A percentile compares a stretch with the other conserved stretches of the same genome.
These are phyloP conservation scores for Leishmania martiniquensis DNA, from an alignment of 208 protist species.

Conservation along the genomic window DNA sequence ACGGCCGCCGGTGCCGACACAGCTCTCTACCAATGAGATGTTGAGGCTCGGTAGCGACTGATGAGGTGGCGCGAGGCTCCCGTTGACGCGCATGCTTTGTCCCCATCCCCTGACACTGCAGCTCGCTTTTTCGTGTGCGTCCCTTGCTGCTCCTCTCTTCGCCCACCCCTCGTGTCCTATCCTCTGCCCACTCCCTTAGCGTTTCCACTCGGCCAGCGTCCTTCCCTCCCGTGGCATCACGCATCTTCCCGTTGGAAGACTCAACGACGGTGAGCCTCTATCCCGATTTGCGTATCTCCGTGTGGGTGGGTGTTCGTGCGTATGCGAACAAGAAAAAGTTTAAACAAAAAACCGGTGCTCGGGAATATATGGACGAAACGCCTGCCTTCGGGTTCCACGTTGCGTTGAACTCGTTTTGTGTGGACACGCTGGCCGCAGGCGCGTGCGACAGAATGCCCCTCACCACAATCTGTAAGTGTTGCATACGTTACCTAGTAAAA, in stretches of 20 bases:
- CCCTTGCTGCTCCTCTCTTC: not conserved
- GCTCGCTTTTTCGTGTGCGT: not conserved
- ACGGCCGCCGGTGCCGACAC: conserved; percentile 30
- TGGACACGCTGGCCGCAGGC: not conserved
- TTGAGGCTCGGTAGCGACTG: conserved; percentile 25
- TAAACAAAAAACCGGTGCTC: not conserved
- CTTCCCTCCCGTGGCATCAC: not conserved
- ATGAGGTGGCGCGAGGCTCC: not conserved
- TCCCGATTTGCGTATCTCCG: not conserved
- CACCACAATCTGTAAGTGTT: not conserved
- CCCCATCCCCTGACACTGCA: not conserved
- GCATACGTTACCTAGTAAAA: not conserved
- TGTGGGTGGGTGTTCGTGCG: not conserved
- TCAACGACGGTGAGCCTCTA: not conserved
- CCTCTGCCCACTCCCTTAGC: not conserved
- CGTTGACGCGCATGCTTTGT: not conserved
- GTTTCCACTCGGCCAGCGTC: not conserved
- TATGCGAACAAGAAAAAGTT: not conserved
- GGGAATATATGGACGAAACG: not conserved
- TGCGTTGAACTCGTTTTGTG: not conserved
- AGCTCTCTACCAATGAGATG: conserved; percentile 36
- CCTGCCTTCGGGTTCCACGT: not conserved
- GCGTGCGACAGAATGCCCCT: not conserved
- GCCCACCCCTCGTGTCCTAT: not conserved
- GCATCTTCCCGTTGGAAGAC: not conserved